Conservation (phyloP, 2,329 filamentous ascomycete species). For the Hypoxylon sp. region DNA sequence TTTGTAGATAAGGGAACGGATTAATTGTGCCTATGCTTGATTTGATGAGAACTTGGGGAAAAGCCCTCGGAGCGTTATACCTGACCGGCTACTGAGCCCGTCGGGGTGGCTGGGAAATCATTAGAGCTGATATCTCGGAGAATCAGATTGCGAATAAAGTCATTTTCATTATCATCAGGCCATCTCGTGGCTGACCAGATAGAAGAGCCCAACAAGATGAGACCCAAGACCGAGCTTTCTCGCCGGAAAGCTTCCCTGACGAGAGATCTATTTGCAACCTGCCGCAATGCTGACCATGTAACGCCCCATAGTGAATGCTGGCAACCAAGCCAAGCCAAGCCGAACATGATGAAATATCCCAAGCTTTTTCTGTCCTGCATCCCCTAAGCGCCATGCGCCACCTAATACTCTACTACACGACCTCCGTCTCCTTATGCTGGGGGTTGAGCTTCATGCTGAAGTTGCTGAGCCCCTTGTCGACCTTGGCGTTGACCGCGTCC, state of each 20-base stretch:
- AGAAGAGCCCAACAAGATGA: slow-evolving; percentile 4
- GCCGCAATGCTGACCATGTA: slow-evolving; percentile 21
- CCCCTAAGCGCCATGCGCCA: neutral
- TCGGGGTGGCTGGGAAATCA: slow-evolving; percentile 36
- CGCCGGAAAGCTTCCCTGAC: slow-evolving; percentile 10
- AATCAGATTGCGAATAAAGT: neutral
- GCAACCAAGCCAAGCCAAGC: slow-evolving; percentile 1
- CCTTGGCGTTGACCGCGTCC: slow-evolving; percentile 28
- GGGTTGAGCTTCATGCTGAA: slow-evolving; percentile 33
- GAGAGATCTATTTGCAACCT: slow-evolving; percentile 30
- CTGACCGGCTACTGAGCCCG: neutral
- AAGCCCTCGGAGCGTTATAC: no score
- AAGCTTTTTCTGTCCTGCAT: neutral
- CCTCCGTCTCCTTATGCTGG: slow-evolving; percentile 24
- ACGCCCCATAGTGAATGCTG: slow-evolving; percentile 5
- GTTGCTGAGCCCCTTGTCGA: slow-evolving; percentile 24
- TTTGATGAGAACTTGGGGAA: no score
- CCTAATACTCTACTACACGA: slow-evolving; percentile 7
- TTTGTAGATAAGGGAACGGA: no score
- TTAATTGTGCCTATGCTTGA: no score
- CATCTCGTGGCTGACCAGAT: slow-evolving; percentile 1
- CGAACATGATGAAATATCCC: slow-evolving; percentile 2
- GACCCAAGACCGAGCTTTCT: slow-evolving; percentile 9
- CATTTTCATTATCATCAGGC: slow-evolving; percentile 26
- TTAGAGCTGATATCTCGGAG: no score